These are phyloP conservation scores for Gilbertella persicaria DNA, from an alignment of 371 early-diverging fungal genomes.

Conservation along the genomic window DNA sequence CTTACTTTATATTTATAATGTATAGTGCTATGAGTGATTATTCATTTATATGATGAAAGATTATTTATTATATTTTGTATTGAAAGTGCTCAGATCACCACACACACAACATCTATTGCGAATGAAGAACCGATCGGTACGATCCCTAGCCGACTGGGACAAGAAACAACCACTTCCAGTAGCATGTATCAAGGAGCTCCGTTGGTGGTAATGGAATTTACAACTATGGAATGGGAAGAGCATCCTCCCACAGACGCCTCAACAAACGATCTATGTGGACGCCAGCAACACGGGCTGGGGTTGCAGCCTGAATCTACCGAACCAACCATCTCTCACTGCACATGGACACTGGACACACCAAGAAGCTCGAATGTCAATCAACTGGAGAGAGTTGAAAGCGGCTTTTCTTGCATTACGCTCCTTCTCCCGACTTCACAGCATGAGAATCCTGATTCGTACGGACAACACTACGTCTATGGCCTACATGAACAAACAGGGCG, in stretches of 20 bases:
- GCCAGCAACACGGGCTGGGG: slow-evolving; percentile 25
- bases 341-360: slow-evolving; percentile 17
- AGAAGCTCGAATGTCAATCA: slow-evolving; percentile 20
- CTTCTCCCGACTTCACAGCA: slow-evolving; percentile 1
- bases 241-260: slow-evolving; percentile 7
- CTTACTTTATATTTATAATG: no score
- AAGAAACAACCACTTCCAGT: background rate
- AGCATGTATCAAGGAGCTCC: slow-evolving; percentile 4
- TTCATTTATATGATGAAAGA: no score
- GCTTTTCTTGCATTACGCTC: slow-evolving; percentile 3
- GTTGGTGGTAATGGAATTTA: slow-evolving; percentile 8
- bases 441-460: background rate
- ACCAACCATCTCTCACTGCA: background rate
- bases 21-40: no score
- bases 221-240: slow-evolving; percentile 3
- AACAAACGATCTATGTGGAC: slow-evolving; percentile 14
- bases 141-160: slow-evolving; percentile 1
- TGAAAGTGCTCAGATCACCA: slow-evolving; percentile 17
- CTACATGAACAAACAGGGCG: slow-evolving; percentile 15
- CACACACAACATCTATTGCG: slow-evolving; percentile 6
- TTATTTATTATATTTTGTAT: no score
- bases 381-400: slow-evolving; percentile 19
- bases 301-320: slow-evolving; percentile 2
- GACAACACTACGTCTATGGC: slow-evolving; percentile 5
- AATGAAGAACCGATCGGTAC: slow-evolving; percentile 7